Percentiles rank a stretch among this genome's conserved stretches.
Evolutionary conservation across 805 yeast species (phyloP).

Genomic region (Nakazawaea anatomiae): DNA sequence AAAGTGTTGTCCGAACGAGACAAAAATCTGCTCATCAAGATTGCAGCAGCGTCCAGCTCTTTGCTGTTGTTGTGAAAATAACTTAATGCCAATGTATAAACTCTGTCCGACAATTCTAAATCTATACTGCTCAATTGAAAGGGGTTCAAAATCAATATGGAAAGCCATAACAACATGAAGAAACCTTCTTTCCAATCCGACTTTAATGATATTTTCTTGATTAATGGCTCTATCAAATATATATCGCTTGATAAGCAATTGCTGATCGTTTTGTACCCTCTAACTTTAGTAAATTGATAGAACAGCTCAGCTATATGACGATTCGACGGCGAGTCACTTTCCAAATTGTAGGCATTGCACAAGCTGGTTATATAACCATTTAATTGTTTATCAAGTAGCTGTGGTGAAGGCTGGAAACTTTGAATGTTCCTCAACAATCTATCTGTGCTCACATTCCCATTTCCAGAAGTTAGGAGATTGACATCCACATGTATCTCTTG

Average conservation of each 20-base stretch:
- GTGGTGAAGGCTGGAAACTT: constrained; percentile 51
- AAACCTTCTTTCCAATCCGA: constrained; percentile 40
- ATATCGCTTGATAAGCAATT: constrained; percentile 58
- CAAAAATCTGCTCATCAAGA: constrained; percentile 46
- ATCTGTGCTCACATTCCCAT: too few relatives aligned
- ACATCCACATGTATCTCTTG: neutral
- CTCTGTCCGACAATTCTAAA: constrained; percentile 22
- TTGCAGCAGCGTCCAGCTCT: constrained; percentile 48
- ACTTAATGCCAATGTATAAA: constrained; percentile 29
- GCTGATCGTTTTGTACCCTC: constrained; percentile 59
- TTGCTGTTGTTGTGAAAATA: constrained; percentile 44
- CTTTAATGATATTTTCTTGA: constrained; percentile 17
- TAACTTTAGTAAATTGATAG: constrained; percentile 58
- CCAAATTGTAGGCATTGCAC: constrained; percentile 20
- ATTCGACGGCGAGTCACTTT: constrained; percentile 9
- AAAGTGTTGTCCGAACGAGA: constrained; percentile 38
- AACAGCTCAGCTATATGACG: constrained; percentile 28
- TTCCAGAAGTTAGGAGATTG: neutral
- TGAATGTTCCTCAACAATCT: constrained; percentile 26
- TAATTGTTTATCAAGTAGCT: constrained; percentile 39
- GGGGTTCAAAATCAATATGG: constrained; percentile 67
- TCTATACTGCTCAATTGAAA: constrained; percentile 46
- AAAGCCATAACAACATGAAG: constrained; percentile 63
- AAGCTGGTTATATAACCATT: constrained; percentile 25
- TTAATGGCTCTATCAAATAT: constrained; percentile 34